Conservation (phyloP, 78 protist genomes). For the Dictyostelium intermedium region DNA sequence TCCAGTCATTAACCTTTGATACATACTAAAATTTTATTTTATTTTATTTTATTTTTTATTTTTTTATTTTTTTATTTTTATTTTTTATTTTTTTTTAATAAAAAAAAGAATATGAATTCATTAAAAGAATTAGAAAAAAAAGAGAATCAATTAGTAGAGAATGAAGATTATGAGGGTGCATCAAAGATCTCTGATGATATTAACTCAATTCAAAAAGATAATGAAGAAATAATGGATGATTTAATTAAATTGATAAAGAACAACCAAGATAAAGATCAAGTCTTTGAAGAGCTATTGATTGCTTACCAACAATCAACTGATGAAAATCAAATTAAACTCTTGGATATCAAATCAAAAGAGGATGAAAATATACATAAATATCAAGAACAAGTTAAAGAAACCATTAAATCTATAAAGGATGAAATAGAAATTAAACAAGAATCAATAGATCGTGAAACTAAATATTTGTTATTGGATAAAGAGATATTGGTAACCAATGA, state of each 20-base stretch:
- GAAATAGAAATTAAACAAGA: constrained; percentile 15
- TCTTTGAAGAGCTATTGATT: not conserved
- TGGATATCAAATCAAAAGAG: not conserved
- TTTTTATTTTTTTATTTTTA: too few species aligned
- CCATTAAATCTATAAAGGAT: not conserved
- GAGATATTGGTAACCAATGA: constrained; percentile 36
- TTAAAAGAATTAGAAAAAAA: constrained; percentile 12
- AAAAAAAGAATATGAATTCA: not conserved
- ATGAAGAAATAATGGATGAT: not conserved
- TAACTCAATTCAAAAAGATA: not conserved
- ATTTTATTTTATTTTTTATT: too few species aligned
- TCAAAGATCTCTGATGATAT: not conserved
- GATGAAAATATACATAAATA: not conserved
- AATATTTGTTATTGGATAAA: constrained; percentile 20
- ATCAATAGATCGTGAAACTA: not conserved
- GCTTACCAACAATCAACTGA: not conserved
- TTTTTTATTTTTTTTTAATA: not conserved
- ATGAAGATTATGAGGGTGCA: constrained; percentile 58
- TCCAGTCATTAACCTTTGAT: too few species aligned
- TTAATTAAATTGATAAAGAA: not conserved
- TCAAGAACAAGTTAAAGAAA: not conserved
- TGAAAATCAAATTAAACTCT: not conserved
- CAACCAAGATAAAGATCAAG: not conserved
- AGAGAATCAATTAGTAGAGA: constrained; percentile 11
- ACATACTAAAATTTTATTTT: too few species aligned